Evolutionary conservation across 163 green algal species (phyloP).

Genomic region (Scenedesmus sp.): DNA sequence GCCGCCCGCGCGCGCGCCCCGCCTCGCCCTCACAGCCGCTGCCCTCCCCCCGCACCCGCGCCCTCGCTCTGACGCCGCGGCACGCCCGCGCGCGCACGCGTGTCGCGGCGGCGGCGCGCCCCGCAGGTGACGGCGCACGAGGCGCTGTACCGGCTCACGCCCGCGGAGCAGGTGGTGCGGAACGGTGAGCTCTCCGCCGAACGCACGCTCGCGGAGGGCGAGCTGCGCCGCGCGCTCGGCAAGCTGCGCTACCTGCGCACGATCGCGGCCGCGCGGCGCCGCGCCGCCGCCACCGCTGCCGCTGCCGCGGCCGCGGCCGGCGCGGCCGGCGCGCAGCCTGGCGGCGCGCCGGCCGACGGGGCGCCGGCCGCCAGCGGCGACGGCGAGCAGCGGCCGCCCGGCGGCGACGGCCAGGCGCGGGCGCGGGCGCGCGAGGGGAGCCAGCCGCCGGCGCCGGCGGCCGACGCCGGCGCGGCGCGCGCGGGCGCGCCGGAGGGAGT

Average conservation of each 20-base stretch:
- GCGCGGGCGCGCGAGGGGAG: too few relatives aligned
- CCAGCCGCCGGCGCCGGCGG: neutral
- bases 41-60: too few relatives aligned
- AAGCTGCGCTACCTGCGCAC: conserved; percentile 79
- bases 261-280: conserved; percentile 16
- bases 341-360: too few relatives aligned
- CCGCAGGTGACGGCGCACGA: conserved; percentile 61
- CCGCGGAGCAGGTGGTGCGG: conserved; percentile 21
- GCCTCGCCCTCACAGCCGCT: neutral
- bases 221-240: conserved; percentile 70
- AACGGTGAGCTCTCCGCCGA: conserved; percentile 76
- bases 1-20: neutral
- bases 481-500: neutral
- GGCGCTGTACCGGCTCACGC: conserved; percentile 23
- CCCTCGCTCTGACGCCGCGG: conserved; percentile 32
- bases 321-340: neutral
- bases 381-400: too few relatives aligned
- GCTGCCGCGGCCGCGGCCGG: conserved; percentile 17
- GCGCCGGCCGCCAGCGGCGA: too few relatives aligned
- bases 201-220: conserved; percentile 61
- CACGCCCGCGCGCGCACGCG: conserved; percentile 72
- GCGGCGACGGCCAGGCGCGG: too few relatives aligned
- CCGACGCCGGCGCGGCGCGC: conserved; percentile 7
- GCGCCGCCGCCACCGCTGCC: conserved; percentile 6
- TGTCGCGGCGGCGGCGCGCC: too few relatives aligned